These are phyloP conservation scores for Eucalyptus pauciflora DNA, from an alignment of 345 rosid species.

Conservation along the genomic window DNA sequence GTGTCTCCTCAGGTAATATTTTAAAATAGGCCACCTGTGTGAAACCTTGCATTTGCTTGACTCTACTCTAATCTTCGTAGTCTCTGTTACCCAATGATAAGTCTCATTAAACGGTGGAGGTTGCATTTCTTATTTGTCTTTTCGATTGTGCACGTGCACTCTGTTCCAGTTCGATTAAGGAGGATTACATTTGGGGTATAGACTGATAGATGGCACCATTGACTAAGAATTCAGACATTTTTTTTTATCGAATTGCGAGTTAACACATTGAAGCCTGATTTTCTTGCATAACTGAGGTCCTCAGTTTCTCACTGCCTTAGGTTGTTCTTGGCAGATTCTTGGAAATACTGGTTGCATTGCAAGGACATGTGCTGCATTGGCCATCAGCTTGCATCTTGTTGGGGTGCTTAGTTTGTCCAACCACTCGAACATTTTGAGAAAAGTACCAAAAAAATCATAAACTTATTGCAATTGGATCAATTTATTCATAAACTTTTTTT, in stretches of 20 bases:
- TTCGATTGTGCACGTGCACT: neutral
- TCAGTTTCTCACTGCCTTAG: no score
- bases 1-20: slow-evolving; percentile 73
- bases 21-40: neutral
- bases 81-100: neutral
- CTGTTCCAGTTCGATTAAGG: neutral
- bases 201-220: neutral
- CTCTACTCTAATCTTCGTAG: neutral
- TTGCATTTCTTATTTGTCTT: neutral
- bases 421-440: no score
- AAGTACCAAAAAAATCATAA: no score
- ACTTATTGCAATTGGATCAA: no score
- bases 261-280: neutral
- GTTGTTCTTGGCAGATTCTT: no score
- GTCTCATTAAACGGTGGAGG: neutral
- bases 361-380: no score
- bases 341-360: no score
- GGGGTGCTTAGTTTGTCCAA: no score
- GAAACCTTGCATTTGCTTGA: neutral
- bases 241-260: neutral
- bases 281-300: neutral
- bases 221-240: neutral
- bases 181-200: neutral
- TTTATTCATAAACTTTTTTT: rapidly evolving
- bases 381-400: no score